A percentile compares a stretch with the other conserved stretches of the same genome.
Conservation (phyloP, 306 rosid genomes). For the Crotalaria pallida region DNA sequence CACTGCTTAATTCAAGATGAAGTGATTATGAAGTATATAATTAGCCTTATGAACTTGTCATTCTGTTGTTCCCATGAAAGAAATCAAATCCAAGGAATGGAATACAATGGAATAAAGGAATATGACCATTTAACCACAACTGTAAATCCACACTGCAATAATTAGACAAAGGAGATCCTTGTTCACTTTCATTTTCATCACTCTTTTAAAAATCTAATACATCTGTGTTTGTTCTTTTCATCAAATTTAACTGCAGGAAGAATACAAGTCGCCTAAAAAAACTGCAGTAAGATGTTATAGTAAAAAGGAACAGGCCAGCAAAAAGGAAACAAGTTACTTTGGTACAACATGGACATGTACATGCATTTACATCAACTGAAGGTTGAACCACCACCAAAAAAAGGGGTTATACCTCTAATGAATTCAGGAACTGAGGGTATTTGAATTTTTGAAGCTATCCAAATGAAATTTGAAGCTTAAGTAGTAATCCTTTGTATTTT, state of each 20-base stretch:
- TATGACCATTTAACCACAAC: background rate
- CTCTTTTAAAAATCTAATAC: background rate
- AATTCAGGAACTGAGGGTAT: background rate
- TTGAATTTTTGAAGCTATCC: slow-evolving; percentile 8
- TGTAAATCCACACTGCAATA: background rate
- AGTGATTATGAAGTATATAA: too few species aligned
- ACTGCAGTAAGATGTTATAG: background rate
- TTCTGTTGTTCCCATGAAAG: background rate
- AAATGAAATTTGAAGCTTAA: slow-evolving; percentile 9
- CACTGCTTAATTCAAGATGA: too few species aligned
- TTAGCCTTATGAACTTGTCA: too few species aligned
- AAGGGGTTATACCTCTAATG: background rate
- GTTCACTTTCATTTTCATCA: slow-evolving; percentile 1
- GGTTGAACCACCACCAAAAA: background rate
- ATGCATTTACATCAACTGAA: slow-evolving; percentile 11
- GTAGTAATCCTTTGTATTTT: background rate
- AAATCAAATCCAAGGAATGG: background rate
- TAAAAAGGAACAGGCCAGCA: background rate
- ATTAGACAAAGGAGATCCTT: background rate
- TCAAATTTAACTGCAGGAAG: background rate
- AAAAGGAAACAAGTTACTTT: background rate
- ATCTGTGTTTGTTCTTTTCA: background rate
- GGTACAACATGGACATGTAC: slow-evolving; percentile 1
- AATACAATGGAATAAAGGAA: background rate
- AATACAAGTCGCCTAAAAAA: background rate